Conservation (phyloP, 179 eudicot species). For the Heliamphora pulchella region DNA sequence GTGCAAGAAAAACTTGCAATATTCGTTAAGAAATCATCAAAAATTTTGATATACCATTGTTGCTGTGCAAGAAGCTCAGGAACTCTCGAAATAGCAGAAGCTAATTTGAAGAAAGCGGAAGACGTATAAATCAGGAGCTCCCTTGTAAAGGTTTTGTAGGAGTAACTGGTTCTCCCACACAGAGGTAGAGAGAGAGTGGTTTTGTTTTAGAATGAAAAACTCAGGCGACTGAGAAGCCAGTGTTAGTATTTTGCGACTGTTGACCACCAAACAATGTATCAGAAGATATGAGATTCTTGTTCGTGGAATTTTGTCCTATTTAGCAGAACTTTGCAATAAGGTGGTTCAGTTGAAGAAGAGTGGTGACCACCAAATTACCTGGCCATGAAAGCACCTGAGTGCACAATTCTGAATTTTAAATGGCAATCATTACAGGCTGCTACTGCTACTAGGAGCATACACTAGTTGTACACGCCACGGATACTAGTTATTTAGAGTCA, state of each 20-base stretch:
- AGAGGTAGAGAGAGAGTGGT: not conserved
- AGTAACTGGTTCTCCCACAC: conserved; percentile 9
- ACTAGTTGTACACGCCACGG: not conserved
- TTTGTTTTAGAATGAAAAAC: conserved; percentile 7
- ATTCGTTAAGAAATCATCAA: not conserved
- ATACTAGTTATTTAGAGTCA: conserved; percentile 7
- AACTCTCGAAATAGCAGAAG: too few species aligned
- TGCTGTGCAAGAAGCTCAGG: too few species aligned
- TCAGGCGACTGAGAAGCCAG: conserved; percentile 8
- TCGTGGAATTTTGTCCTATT: not conserved
- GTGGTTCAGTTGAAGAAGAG: conserved; percentile 6
- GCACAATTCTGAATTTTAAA: not conserved
- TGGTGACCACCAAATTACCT: conserved; percentile 1
- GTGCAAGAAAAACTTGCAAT: conserved; percentile 3
- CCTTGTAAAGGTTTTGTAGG: conserved; percentile 16
- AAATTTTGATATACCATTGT: not conserved
- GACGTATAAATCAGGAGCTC: conserved; percentile 17
- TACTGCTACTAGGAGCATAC: conserved; percentile 9
- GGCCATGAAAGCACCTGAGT: not conserved
- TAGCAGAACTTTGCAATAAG: not conserved
- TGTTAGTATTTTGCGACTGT: conserved; percentile 5
- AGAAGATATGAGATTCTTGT: not conserved
- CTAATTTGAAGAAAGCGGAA: not conserved
- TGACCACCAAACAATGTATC: conserved; percentile 7
- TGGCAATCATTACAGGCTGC: too few species aligned